Percentiles rank a stretch among this genome's conserved stretches.
Conservation (phyloP, 2,329 filamentous ascomycete species). For the Ophiocordyceps sinensis region DNA sequence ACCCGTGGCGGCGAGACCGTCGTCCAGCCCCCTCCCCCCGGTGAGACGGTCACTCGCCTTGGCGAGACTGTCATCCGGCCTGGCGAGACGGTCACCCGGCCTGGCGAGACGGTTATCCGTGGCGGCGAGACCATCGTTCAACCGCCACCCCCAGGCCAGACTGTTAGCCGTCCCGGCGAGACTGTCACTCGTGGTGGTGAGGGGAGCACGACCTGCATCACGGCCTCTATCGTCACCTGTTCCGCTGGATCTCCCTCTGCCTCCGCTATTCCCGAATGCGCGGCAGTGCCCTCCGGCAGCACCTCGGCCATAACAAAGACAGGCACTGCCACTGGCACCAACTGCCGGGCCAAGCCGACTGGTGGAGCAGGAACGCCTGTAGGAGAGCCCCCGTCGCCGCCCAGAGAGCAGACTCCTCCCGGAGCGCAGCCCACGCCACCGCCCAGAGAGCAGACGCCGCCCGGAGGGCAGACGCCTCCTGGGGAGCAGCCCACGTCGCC, state of each 20-base stretch:
- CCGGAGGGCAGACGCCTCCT: no score
- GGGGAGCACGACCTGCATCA: neutral
- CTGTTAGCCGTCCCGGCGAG: neutral
- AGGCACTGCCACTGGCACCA: neutral
- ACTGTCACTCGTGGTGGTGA: neutral
- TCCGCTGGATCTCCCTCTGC: neutral
- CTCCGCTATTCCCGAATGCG: neutral
- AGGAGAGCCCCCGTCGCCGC: no score
- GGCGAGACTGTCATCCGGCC: neutral
- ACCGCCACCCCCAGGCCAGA: conserved; percentile 3
- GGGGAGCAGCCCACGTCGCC: no score
- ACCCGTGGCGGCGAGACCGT: conserved; percentile 8
- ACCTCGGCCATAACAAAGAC: neutral
- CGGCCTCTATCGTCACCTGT: neutral
- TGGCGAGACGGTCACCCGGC: neutral
- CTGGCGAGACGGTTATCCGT: neutral
- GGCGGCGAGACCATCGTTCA: conserved; percentile 14
- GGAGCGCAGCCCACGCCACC: no score
- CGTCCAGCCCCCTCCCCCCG: neutral
- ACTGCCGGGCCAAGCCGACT: neutral
- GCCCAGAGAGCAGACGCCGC: no score
- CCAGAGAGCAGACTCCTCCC: no score
- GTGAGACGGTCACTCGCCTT: neutral
- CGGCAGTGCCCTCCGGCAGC: neutral
- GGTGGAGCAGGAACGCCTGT: no score